phyloP scores from a whole-genome alignment of 805 yeast genomes.

The Hanseniaspora taiwanica region DNA sequence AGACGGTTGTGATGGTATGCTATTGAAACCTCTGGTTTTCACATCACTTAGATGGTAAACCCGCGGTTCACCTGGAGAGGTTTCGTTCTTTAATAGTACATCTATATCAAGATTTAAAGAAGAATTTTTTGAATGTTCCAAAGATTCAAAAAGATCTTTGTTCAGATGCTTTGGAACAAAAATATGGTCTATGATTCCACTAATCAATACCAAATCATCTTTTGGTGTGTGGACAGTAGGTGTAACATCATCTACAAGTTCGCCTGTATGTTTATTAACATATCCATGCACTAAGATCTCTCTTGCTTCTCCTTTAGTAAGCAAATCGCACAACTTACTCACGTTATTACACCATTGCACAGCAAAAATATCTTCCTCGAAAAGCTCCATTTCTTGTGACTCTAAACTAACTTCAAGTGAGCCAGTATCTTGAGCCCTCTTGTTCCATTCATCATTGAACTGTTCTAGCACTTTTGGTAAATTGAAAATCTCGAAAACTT shows the following conservation, averaged over 20 bases:
- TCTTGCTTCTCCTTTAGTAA: conserved; percentile 40
- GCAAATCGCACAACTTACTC: conserved; percentile 29
- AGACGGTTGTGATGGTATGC: conserved; percentile 35
- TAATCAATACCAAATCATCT: conserved; percentile 30
- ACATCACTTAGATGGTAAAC: conserved; percentile 34
- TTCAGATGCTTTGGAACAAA: conserved; percentile 9
- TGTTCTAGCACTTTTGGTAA: conserved; percentile 6
- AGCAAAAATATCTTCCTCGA: conserved; percentile 10
- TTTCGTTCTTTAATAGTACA: background rate
- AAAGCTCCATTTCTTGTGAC: background rate
- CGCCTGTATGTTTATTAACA: conserved; percentile 20
- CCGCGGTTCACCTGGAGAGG: conserved; percentile 1
- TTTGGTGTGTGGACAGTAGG: conserved; percentile 7
- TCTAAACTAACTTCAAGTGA: too few relatives aligned
- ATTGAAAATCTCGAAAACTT: conserved; percentile 11
- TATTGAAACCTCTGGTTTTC: conserved; percentile 39
- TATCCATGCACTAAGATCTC: conserved; percentile 49
- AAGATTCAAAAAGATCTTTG: background rate
- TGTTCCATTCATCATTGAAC: background rate
- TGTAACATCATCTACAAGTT: conserved; percentile 6
- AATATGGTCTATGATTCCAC: conserved; percentile 53
- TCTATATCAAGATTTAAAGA: background rate
- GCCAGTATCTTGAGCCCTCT: too few relatives aligned
- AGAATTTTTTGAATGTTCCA: background rate
- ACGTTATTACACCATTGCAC: conserved; percentile 32